Evolutionary conservation across 805 yeast genomes (phyloP).

Genomic region (Ogataea nitratoaversa): DNA sequence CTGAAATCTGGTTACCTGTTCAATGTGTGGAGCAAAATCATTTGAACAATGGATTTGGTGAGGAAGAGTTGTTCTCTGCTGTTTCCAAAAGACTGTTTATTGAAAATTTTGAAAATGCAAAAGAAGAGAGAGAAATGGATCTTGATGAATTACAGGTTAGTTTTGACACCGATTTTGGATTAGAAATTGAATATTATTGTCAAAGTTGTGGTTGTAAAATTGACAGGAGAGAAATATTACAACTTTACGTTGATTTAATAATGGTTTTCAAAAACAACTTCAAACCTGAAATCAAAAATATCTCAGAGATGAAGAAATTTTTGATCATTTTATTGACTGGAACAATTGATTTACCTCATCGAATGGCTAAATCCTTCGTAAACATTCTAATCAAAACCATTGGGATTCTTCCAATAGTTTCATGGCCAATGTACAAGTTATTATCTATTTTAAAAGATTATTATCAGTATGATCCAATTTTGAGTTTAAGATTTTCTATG

Average conservation of each 20-base stretch:
- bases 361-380: conserved; percentile 2
- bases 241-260: conserved; percentile 2
- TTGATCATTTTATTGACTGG: not conserved
- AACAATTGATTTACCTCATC: not conserved
- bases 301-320: not conserved
- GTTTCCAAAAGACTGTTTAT: not conserved
- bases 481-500: conserved; percentile 11
- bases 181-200: not conserved
- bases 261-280: not conserved
- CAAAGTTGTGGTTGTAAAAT: conserved; percentile 5
- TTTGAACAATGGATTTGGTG: conserved; percentile 10
- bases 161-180: too few species aligned
- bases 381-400: not conserved
- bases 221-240: not conserved
- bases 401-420: conserved; percentile 10
- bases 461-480: conserved; percentile 7
- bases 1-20: conserved; percentile 29
- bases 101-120: not conserved
- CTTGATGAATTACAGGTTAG: too few species aligned
- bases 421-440: conserved; percentile 22
- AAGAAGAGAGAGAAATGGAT: not conserved
- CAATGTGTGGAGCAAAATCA: conserved; percentile 23
- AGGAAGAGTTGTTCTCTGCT: not conserved
- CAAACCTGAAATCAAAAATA: not conserved
- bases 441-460: conserved; percentile 9